These are phyloP conservation scores for Pichia sp. DNA, from an alignment of 1,139 yeast species.

Conservation along the genomic window DNA sequence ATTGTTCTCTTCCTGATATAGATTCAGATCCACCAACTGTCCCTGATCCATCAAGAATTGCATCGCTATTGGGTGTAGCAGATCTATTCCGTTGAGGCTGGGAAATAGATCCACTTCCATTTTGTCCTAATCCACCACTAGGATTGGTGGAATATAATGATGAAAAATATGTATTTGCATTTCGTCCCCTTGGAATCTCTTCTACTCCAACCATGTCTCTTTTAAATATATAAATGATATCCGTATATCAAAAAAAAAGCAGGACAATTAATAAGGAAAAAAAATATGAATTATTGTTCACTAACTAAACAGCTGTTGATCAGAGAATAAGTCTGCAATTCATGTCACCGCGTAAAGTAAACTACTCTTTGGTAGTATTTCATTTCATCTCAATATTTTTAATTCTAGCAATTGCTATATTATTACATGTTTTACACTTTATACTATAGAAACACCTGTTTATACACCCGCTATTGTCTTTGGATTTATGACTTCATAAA, in stretches of 20 bases:
- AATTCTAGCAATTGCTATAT: no score
- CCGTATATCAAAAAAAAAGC: neutral
- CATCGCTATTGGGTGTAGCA: neutral
- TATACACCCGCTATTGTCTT: neutral
- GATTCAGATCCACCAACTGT: neutral
- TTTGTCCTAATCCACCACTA: neutral
- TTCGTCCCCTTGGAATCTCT: conserved; percentile 25
- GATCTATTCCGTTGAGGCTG: neutral
- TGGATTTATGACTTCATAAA: conserved; percentile 1
- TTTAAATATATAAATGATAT: neutral
- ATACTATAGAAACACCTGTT: no score
- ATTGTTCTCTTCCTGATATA: neutral
- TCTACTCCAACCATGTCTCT: conserved; percentile 14
- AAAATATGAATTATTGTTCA: no score
- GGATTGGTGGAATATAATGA: neutral
- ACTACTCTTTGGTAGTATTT: no score
- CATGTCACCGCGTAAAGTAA: no score
- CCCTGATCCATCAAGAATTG: neutral
- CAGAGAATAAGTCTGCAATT: no score
- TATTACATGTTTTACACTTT: no score
- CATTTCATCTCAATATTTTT: no score
- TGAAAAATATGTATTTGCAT: conserved; percentile 13
- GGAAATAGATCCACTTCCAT: neutral
- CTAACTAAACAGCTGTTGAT: no score
- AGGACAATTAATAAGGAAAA: no score